Conservation (phyloP, 2,329 filamentous ascomycete genomes). For the Aspergillus sp. region DNA sequence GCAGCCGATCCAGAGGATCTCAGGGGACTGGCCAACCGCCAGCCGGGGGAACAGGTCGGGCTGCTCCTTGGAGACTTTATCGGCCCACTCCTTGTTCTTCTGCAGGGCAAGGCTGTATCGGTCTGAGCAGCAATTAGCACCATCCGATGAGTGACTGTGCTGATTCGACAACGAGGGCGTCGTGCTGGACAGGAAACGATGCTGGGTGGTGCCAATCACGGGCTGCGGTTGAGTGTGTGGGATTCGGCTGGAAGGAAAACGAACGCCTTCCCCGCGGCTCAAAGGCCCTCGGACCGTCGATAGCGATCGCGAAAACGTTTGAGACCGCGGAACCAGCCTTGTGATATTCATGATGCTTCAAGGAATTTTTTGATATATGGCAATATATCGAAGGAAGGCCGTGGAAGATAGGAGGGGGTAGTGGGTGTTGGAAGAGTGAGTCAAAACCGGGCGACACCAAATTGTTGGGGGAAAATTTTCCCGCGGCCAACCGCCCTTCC, state of each 20-base stretch:
- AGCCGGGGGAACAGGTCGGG: slow-evolving; percentile 69
- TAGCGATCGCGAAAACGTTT: slow-evolving; percentile 13
- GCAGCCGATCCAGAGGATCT: slow-evolving; percentile 78
- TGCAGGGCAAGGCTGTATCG: slow-evolving; percentile 61
- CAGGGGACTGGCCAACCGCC: slow-evolving; percentile 62
- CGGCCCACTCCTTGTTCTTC: slow-evolving; percentile 69
- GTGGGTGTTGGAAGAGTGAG: slow-evolving; percentile 1
- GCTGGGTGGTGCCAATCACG: slow-evolving; percentile 6
- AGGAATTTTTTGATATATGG: background rate
- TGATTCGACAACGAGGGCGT: slow-evolving; percentile 17
- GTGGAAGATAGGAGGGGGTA: no score
- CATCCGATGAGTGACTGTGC: slow-evolving; percentile 3
- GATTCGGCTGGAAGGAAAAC: slow-evolving; percentile 1
- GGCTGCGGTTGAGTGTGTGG: background rate
- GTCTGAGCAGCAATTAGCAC: slow-evolving; percentile 43
- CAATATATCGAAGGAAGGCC: background rate
- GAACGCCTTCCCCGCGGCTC: slow-evolving; percentile 3
- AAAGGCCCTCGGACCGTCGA: slow-evolving; percentile 5
- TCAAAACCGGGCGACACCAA: background rate
- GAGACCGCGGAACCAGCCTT: slow-evolving; percentile 20
- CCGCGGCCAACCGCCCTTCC: background rate
- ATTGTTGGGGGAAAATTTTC: background rate
- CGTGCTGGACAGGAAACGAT: slow-evolving; percentile 19
- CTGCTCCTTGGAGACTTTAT: slow-evolving; percentile 62
- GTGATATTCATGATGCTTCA: slow-evolving; percentile 20